Base-by-base conservation (phyloP, 148 eudicot species). In the Rhododendron ferrugineum region DNA sequence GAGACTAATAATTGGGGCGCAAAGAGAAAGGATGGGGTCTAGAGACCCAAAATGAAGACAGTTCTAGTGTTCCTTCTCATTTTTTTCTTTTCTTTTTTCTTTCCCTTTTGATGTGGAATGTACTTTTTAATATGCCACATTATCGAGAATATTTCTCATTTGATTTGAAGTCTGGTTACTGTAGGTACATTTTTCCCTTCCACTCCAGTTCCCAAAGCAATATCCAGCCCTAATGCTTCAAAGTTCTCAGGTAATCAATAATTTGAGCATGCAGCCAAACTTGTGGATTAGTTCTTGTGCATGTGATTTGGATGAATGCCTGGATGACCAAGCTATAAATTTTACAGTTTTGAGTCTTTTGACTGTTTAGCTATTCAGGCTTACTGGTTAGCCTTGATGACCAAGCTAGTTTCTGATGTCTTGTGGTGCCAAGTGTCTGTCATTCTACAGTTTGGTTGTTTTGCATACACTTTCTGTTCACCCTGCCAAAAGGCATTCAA, bases 151-250 rank as follows among this genome's bases (percentile, higher is more conserved):
- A 47, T 37, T 75, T 72, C 11, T 60, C 34, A 30, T 84, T 60
- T 52, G 26, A 23, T 58, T 42, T 46, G 74, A 22, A 22, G 14
- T 11, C 23, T 66, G 30, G 14, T 78, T 50, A 11, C 74, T 83
- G 15, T 88, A 96, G 99, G 98, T 96, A 72, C 98, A 96, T 88
- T 87, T 95, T 85, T 73, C 93, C 50, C 83, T 96, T 78, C 94
- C 98, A 50, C 85, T 88, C 75, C 95, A 95, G 85, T 96, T 96
- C 89, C 99, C 99, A 32, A 94, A 91, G 90, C 97, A 94, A 85
- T 91, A 92, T 84, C 98, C 98, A 80, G 79, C 84, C 84, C 58
- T 96, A 87, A 54, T 91, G 83, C 95, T 96, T 83, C 99, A 96
- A 84, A 93, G 99, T 86, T 92, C 99, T 46, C 99, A 93, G 94